Base-by-base conservation (phyloP, 345 rosid genomes). In the Sapria himalayana region DNA sequence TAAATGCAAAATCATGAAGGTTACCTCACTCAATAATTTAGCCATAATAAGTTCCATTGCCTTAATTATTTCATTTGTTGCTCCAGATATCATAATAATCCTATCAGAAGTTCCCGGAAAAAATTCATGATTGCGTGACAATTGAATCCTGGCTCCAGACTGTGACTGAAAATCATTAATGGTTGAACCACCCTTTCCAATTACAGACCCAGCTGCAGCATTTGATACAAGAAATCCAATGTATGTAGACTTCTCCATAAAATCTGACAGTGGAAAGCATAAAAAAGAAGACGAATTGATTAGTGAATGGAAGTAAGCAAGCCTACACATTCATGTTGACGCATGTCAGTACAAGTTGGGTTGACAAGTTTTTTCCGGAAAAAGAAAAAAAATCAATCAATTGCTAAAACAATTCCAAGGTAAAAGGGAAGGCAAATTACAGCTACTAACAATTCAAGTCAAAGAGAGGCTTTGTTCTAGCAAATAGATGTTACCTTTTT, bases 131-230 rank as follows among this genome's bases (percentile, higher is more conserved):
- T 5, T 27, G 11, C 31, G 31, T 27, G 31, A 27, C 11, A 27
- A 27, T 27, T 27, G 31, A 27, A 27, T 33, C 11, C 9, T 9
- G 5, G 37, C 37, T 4, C 37, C 37, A 11, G 9, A 33, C 15
- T 33, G 37, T 4, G 37, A 33, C 37, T 33, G 37, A 33, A 33
- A 33, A 33, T 33, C 37, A 4, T 4, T 33, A 33, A n/a, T 33
- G 3, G 37, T 33, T 33, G 37, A 33, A 16, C 37, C 9, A 33
- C 37, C 5, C 9, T 33, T 33, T 33, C 9, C 37, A 5, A 33
- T 33, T 4, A 33, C 37, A 33, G 37, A 33, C 11, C 37, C 37
- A 5, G 9, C 37, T 33, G 37, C 37, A 11, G 9, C 5, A 33
- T 33, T 33, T 5, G 37, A 33, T 16, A 33, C 7, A 3, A 33